Conservation (phyloP, 192 early-diverging fungal species). For the Backusella parvicylindrica region DNA sequence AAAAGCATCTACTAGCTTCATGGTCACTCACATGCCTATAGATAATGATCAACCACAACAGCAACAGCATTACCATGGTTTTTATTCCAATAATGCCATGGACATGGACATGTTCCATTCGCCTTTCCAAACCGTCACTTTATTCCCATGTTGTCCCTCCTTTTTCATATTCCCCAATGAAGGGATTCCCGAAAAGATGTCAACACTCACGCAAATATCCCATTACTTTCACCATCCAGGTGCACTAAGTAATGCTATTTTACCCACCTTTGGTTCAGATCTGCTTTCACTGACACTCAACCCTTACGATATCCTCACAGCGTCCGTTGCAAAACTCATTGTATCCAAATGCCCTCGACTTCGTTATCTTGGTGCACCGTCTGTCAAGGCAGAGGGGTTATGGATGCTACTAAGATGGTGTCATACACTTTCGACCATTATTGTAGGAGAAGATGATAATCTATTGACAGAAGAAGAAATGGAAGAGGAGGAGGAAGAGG, state of each 20-base stretch:
- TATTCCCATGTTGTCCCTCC: slow-evolving; percentile 18
- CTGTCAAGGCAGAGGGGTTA: slow-evolving; percentile 26
- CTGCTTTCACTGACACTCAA: slow-evolving; percentile 21
- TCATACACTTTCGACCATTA: slow-evolving; percentile 18
- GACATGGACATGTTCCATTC: neutral
- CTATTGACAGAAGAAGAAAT: neutral
- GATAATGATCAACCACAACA: neutral
- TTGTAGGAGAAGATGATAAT: slow-evolving; percentile 16
- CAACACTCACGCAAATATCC: slow-evolving; percentile 17
- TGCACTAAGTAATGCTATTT: slow-evolving; percentile 25
- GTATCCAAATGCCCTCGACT: slow-evolving; percentile 21
- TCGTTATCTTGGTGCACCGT: slow-evolving; percentile 8
- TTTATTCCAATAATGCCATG: neutral
- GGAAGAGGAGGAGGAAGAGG: slow-evolving; percentile 8
- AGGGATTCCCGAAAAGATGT: neutral
- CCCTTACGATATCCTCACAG: slow-evolving; percentile 25
- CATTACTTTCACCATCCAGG: slow-evolving; percentile 31
- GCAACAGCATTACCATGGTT: neutral
- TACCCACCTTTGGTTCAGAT: slow-evolving; percentile 30
- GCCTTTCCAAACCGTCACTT: neutral
- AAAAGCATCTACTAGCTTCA: slow-evolving; percentile 13
- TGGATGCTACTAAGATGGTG: slow-evolving; percentile 28
- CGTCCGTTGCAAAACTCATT: slow-evolving; percentile 12
- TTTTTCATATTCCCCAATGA: slow-evolving; percentile 21
- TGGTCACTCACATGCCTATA: slow-evolving; percentile 14